Conservation (phyloP, 306 rosid species). For the Quercus dentata region DNA sequence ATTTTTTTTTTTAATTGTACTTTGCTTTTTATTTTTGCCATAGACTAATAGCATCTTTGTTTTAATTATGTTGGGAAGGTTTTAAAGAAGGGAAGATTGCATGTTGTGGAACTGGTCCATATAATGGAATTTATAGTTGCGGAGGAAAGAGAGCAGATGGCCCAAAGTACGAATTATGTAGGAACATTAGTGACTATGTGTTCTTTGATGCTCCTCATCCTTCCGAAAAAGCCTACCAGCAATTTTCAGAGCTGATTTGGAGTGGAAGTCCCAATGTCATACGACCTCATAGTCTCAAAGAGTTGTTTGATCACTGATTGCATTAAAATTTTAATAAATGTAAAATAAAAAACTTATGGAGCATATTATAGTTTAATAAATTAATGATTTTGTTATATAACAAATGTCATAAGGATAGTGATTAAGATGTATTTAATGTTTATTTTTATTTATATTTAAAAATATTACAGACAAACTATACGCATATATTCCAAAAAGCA, state of each 20-base stretch:
- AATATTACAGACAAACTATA: too few species aligned
- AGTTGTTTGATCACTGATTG: slow-evolving; percentile 20
- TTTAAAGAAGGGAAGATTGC: slow-evolving; percentile 39
- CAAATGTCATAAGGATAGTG: too few species aligned
- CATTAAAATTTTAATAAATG: too few species aligned
- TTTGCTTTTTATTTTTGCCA: too few species aligned
- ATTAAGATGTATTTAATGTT: too few species aligned
- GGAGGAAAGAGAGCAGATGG: slow-evolving; percentile 36
- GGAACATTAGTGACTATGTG: slow-evolving; percentile 24
- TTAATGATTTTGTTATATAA: too few species aligned
- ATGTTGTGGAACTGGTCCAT: slow-evolving; percentile 49
- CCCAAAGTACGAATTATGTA: slow-evolving; percentile 27
- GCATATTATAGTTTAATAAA: too few species aligned
- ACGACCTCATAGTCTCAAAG: slow-evolving; percentile 31
- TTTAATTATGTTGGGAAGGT: slow-evolving; percentile 2
- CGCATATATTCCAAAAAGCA: too few species aligned
- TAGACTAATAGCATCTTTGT: too few species aligned
- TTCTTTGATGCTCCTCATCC: slow-evolving; percentile 48
- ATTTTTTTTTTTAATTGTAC: too few species aligned
- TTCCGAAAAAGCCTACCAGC: slow-evolving; percentile 26
- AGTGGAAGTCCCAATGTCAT: slow-evolving; percentile 23
- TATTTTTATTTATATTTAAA: too few species aligned
- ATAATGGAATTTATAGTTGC: slow-evolving; percentile 41
- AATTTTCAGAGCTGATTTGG: slow-evolving; percentile 33
- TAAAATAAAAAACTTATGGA: too few species aligned